Conservation (phyloP, 164 flowering plant species). For the Dillenia turbinata region DNA sequence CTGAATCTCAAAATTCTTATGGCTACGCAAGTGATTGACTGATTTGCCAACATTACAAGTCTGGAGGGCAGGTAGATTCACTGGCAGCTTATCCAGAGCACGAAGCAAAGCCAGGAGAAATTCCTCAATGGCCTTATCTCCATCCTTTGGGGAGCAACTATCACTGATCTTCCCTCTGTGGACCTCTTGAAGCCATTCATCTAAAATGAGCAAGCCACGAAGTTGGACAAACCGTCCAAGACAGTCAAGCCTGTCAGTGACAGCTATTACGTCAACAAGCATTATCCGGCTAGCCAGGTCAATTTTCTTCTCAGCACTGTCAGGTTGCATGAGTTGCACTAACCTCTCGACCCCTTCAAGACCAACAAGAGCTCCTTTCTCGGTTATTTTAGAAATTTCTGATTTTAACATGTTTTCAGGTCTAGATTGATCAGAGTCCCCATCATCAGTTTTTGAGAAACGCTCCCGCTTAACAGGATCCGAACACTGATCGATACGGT, state of each 20-base stretch:
- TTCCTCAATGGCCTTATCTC: slow-evolving; percentile 74
- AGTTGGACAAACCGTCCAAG: slow-evolving; percentile 78
- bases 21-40: slow-evolving; percentile 14
- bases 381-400: slow-evolving; percentile 76
- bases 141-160: slow-evolving; percentile 50
- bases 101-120: slow-evolving; percentile 79
- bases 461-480: slow-evolving; percentile 75
- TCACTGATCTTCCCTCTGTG: slow-evolving; percentile 79
- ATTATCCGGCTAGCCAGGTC: slow-evolving; percentile 59
- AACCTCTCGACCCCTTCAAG: slow-evolving; percentile 74
- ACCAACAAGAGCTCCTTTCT: slow-evolving; percentile 70
- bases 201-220: slow-evolving; percentile 67
- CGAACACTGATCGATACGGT: slow-evolving; percentile 56
- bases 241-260: slow-evolving; percentile 74
- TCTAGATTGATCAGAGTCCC: slow-evolving; percentile 40
- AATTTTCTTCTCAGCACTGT: slow-evolving; percentile 54
- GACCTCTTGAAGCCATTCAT: slow-evolving; percentile 93
- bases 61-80: slow-evolving; percentile 77
- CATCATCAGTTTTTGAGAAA: slow-evolving; percentile 47
- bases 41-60: slow-evolving; percentile 84
- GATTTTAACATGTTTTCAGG: slow-evolving; percentile 45
- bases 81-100: slow-evolving; percentile 90
- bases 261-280: slow-evolving; percentile 70
- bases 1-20: slow-evolving; percentile 34
- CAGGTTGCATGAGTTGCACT: slow-evolving; percentile 69